A percentile compares a stretch with the other conserved stretches of the same genome.
Evolutionary conservation across 1,139 yeast species (phyloP).

Genomic region (Suhomyces terraborum): DNA sequence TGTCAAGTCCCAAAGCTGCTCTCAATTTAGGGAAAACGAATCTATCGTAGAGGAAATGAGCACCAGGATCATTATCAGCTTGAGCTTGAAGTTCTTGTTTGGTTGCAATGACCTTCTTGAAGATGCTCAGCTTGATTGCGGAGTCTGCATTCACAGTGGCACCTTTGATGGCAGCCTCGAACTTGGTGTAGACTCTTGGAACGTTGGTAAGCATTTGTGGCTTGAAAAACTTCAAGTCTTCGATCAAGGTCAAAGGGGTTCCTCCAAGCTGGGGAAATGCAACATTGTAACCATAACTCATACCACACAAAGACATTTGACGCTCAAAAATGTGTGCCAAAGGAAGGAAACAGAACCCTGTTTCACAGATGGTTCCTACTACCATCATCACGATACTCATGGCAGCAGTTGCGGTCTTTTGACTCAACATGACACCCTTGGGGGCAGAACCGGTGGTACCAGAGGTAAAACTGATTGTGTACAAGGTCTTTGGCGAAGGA

Average conservation of each 20-base stretch:
- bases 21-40: conserved; percentile 55
- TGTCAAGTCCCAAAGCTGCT: conserved; percentile 58
- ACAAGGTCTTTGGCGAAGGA: conserved; percentile 55
- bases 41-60: conserved; percentile 47
- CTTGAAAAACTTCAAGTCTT: conserved; percentile 56
- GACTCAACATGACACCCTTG: conserved; percentile 70
- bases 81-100: conserved; percentile 23
- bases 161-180: conserved; percentile 55
- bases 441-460: conserved; percentile 74
- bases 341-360: conserved; percentile 25
- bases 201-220: conserved; percentile 60
- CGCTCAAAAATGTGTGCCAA: conserved; percentile 32
- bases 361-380: conserved; percentile 11
- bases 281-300: conserved; percentile 20
- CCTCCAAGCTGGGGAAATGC: conserved; percentile 35
- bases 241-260: conserved; percentile 49
- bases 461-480: conserved; percentile 75
- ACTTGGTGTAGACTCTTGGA: conserved; percentile 65
- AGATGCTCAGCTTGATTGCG: conserved; percentile 15
- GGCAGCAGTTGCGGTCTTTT: conserved; percentile 55
- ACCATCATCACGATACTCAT: conserved; percentile 31
- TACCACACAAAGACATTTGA: conserved; percentile 19
- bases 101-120: conserved; percentile 19
- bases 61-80: conserved; percentile 27
- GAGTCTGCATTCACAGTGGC: conserved; percentile 35